These are phyloP conservation scores for Phytophthora lateralis DNA, from an alignment of 352 stramenopile genomes.

Conservation along the genomic window DNA sequence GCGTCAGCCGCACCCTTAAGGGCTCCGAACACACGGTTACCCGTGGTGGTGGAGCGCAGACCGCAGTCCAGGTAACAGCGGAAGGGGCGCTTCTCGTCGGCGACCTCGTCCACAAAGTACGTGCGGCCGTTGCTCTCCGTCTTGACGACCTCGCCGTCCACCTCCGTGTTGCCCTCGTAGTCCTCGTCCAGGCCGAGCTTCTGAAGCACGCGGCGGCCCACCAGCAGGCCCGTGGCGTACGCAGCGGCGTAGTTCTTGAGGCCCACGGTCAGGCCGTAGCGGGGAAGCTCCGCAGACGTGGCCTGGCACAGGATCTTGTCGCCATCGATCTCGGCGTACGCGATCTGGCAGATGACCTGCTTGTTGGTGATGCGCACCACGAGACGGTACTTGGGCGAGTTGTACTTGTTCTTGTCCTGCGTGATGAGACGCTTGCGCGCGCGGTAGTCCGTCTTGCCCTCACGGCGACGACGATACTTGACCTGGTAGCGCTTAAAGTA, in stretches of 20 bases:
- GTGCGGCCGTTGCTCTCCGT: constrained; percentile 96
- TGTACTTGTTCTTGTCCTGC: constrained; percentile 99
- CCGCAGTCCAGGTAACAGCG: constrained; percentile 98
- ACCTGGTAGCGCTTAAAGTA: constrained; percentile 99
- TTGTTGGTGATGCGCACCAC: constrained; percentile 97
- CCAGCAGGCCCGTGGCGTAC: constrained; percentile 97
- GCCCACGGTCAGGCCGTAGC: constrained; percentile 96
- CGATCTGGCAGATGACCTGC: constrained; percentile 98
- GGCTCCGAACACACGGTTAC: constrained; percentile 98
- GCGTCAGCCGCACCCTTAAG: constrained; percentile 99
- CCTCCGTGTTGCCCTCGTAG: constrained; percentile 97
- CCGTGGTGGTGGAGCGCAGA: constrained; percentile 96
- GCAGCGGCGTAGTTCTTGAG: constrained; percentile 99
- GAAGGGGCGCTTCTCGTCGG: constrained; percentile 98
- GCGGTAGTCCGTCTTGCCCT: constrained; percentile 99
- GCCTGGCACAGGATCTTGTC: constrained; percentile 96
- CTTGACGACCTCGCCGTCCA: constrained; percentile 96
- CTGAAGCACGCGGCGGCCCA: constrained; percentile 95
- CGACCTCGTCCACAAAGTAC: constrained; percentile 99
- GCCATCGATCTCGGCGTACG: constrained; percentile 98
- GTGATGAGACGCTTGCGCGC: constrained; percentile 98
- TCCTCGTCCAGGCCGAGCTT: constrained; percentile 98
- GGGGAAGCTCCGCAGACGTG: constrained; percentile 95
- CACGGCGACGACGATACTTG: constrained; percentile 97
- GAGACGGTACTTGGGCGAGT: constrained; percentile 98